Evolutionary conservation across 495 filamentous ascomycete species (phyloP), one percentile per base, ranked within the genome.

Genomic region (Aspergillus bertholletiae): DNA sequence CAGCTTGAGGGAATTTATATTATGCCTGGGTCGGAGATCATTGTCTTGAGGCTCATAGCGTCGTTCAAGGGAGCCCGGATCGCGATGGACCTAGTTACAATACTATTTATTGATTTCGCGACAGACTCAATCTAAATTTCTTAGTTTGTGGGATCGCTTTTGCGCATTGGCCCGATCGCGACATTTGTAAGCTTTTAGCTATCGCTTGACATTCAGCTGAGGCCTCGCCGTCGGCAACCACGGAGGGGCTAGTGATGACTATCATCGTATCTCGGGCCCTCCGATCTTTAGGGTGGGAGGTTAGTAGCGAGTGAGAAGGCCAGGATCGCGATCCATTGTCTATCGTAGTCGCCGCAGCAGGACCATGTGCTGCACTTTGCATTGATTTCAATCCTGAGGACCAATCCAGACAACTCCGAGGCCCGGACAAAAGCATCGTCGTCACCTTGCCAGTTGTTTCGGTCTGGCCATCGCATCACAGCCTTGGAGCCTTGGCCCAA

Each of bases 181-280:
- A 15, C n/a, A 53, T 53, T 23, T 43, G 51, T 53, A 37, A 26
- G 40, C 40, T 23, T 37, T 28, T 24, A 28, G 46, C 18, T 20
- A 26, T 41, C 34, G 52, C 27, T 51, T 24, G 15, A 43, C 20
- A 43, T 43, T 55, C 46, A 49, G 46, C 46, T 49, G 20, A 3
- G 34, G 28, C 41, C 46, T 48, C 26, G 48, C 48, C 30, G 55
- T 46, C 55, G 49, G 43, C 34, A 44, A 18, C 20, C 13, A 46
- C 49, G 18, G 46, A 52, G 26, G 49, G 21, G 18, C 49, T 43
- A 43, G 49, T 23, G 20, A 26, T 18, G 48, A 52, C 41, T 44
- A 49, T 47, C 44, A 51, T 57, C 50, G 46, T 57, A 57, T 56
- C 58, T 61, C 56, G 56, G 56, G 22, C 50, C 46, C 50, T 39